Evolutionary conservation across 495 filamentous ascomycete genomes (phyloP), one percentile per base, ranked within the genome.

Genomic region (Arthonia radiata): DNA sequence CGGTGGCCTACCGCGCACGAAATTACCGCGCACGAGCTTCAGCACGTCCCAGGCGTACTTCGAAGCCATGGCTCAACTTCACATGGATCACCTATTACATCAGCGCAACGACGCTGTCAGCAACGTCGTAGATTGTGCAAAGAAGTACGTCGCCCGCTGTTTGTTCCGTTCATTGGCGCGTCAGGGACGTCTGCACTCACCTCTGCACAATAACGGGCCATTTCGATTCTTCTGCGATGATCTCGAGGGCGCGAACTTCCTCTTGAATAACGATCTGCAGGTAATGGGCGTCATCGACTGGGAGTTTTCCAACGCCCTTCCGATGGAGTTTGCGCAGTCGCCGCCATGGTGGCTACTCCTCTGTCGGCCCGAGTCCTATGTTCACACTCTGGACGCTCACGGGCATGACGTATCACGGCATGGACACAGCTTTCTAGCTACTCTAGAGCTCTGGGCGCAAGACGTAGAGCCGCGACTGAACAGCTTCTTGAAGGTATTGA

Each of bases 301-400:
- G 46, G 49, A 52, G 34, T 56, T 52, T 28, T 33, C 48, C n/a
- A 56, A 55, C 27, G 41, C 36, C 13, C 50, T 40, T n/a, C 51
- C 46, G 9, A 34, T 41, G 10, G 41, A 54, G 27, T 54, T 58
- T 33, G 32, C 36, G 15, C 37, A 42, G 18, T 43, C 45, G 27
- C 43, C 48, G 12, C 47, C 50, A 3, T 54, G 49, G 52, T 58
- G 53, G 51, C 43, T 55, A 9, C 39, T 56, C 5, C 28, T 56
- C 3, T 31, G 46, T 8, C 12, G 15, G 10, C 47, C 49, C 0
- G 53, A 54, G 13, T 31, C 30, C 7, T 56, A 48, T 50, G 25
- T 31, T n/a, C 12, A 17, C 15, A 46, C 45, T 17, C 36, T 54
- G 10, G 29, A 41, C 13, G n/a, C n/a, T n/a, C 19, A 22, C 19